These are phyloP conservation scores for Dendrobium catenatum DNA, from an alignment of 106 monocot genomes.

Conservation along the genomic window DNA sequence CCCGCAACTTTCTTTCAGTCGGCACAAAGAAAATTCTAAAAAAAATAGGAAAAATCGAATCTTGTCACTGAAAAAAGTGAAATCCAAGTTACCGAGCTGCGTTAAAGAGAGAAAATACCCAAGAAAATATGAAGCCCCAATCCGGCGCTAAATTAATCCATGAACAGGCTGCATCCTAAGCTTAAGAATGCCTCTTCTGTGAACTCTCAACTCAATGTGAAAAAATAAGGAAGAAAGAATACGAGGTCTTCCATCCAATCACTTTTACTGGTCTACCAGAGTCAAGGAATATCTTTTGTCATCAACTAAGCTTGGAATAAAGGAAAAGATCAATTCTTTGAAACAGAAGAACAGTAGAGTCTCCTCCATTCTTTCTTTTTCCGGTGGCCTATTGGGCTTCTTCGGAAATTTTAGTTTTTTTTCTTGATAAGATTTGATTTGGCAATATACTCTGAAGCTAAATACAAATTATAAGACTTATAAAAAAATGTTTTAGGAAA, in stretches of 20 bases:
- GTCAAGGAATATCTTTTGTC: neutral
- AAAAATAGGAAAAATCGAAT: neutral
- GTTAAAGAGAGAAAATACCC: neutral
- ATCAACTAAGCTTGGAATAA: neutral
- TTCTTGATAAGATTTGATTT: no score
- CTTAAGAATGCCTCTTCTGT: neutral
- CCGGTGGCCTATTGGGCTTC: no score
- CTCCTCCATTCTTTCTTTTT: no score
- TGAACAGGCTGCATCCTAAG: neutral
- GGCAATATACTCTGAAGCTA: no score
- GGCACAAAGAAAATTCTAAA: neutral
- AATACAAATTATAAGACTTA: no score
- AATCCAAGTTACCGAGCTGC: neutral
- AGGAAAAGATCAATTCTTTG: neutral
- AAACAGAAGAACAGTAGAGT: neutral
- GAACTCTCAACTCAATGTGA: neutral
- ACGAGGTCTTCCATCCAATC: neutral
- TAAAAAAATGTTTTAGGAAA: no score
- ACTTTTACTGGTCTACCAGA: neutral
- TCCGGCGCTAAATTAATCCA: neutral
- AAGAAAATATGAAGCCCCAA: neutral
- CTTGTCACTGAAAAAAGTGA: neutral
- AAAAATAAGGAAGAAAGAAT: neutral
- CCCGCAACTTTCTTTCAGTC: neutral
- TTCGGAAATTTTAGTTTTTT: no score